Evolutionary conservation across 139 green algal species (phyloP), one percentile per base, ranked within the genome.

Genomic region (Chlorella vulgaris): DNA sequence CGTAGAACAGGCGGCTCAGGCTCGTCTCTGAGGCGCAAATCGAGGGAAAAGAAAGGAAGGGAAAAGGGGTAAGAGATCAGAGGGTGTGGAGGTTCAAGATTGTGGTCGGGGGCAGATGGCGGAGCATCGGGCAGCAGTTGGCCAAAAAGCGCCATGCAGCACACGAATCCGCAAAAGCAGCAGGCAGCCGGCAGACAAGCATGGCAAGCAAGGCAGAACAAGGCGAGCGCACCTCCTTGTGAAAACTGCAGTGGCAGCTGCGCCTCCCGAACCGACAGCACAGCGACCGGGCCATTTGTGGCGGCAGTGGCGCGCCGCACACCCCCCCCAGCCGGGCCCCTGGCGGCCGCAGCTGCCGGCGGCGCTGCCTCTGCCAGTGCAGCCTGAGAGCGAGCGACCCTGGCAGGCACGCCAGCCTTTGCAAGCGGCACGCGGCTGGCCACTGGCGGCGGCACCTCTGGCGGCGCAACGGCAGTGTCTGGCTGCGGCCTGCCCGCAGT

Each of bases 161-260:
- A n/a, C n/a, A n/a, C n/a, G n/a, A n/a, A n/a, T n/a, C n/a, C n/a
- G n/a, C n/a, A n/a, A n/a, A n/a, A n/a, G n/a, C n/a, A n/a, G n/a
- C n/a, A n/a, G n/a, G n/a, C n/a, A n/a, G n/a, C n/a, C n/a, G n/a
- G n/a, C n/a, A n/a, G n/a, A n/a, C n/a, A n/a, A n/a, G n/a, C n/a
- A n/a, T n/a, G n/a, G n/a, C n/a, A n/a, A n/a, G n/a, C n/a, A n/a
- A n/a, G n/a, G n/a, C n/a, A n/a, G n/a, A n/a, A n/a, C n/a, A n/a
- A n/a, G n/a, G n/a, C n/a, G n/a, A n/a, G n/a, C n/a, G n/a, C 43
- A 76, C 69, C 69, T 38, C 69, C 69, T 40, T 61, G 69, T 29
- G 40, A 61, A 42, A 76, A 76, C 21, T 76, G 35, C 15, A 61
- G 69, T 2, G 42, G n/a, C n/a, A 29, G 10, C 13, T 36, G 28